Evolutionary conservation across 2,329 filamentous ascomycete species (phyloP), one percentile per base, ranked within the genome.

Genomic region (Nakataea oryzae): DNA sequence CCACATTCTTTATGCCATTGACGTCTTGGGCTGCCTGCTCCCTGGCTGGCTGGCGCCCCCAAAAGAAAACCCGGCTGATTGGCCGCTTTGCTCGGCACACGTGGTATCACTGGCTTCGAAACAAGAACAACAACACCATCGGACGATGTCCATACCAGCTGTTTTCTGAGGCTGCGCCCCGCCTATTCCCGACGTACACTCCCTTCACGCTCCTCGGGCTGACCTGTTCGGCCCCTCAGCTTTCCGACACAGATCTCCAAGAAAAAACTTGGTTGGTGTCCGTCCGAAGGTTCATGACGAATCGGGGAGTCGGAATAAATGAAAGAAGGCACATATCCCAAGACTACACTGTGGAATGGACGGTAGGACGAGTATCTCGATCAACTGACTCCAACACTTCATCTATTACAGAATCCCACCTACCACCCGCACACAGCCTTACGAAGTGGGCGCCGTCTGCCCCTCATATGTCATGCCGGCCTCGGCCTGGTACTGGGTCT

Each of bases 401-500:
- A n/a, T 50, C 41, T 32, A 32, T 32, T 21, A 3, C 41, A 13
- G 6, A 17, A 17, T 47, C 8, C 17, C 41, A 11, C 21, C 41
- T 24, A n/a, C n/a, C n/a, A n/a, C n/a, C n/a, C n/a, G n/a, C n/a
- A n/a, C n/a, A n/a, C n/a, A n/a, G n/a, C n/a, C 41, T 50, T 50
- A 50, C 41, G 41, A 50, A 9, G 41, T n/a, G 5, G 41, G 41
- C 7, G 41, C 41, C n/a, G n/a, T n/a, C 41, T 50, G 41, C 7
- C 17, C 17, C 21, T 50, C 69, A 60, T 69, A 71, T 6, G 63
- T 24, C 73, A 75, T 75, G 56, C 64, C 69, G 24, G 60, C 29
- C 24, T 65, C 58, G 5, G 70, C 50, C 69, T 73, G 69, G 64
- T 75, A 75, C 63, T 68, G 70, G 66, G 72, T 58, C 65, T 71